Conservation (phyloP, 2,329 filamentous ascomycete species). For the Aureobasidium namibiae region DNA sequence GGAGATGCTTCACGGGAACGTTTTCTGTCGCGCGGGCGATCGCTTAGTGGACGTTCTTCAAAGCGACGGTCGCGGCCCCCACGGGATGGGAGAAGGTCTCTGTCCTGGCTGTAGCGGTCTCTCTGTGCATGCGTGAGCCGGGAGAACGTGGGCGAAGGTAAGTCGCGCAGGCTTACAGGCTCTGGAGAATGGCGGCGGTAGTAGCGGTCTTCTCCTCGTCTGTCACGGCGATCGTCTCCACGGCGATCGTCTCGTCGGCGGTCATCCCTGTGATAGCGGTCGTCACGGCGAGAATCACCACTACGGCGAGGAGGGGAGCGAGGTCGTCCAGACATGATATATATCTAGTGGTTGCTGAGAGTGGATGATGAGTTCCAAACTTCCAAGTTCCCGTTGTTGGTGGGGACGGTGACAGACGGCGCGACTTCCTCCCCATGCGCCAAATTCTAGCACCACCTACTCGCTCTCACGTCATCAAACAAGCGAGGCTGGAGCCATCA, state of each 20-base stretch:
- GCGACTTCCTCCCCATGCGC: no score
- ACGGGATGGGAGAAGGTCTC: constrained; percentile 55
- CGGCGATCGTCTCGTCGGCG: constrained; percentile 16
- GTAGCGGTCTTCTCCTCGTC: constrained; percentile 5
- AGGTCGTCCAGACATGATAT: constrained; percentile 11
- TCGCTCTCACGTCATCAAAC: no score
- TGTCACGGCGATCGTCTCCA: neutral
- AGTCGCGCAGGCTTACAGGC: constrained; percentile 21
- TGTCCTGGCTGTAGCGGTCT: constrained; percentile 29
- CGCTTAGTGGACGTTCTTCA: constrained; percentile 38
- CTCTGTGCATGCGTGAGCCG: constrained; percentile 40
- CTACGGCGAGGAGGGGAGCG: constrained; percentile 12
- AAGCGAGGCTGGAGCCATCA: no score
- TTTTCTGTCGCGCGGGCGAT: constrained; percentile 56
- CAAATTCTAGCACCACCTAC: no score
- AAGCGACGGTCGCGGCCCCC: constrained; percentile 44
- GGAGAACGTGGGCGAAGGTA: constrained; percentile 27
- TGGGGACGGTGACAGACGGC: neutral
- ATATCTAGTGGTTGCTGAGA: neutral
- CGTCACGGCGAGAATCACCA: constrained; percentile 15
- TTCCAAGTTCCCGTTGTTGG: no score
- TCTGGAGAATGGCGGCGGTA: constrained; percentile 49
- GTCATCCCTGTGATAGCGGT: constrained; percentile 19
- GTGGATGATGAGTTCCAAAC: no score
- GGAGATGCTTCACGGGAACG: constrained; percentile 52